Percentiles rank a stretch among this genome's conserved stretches.
Conservation (phyloP, 768 basidiomycete species). For the Epithele typhae region DNA sequence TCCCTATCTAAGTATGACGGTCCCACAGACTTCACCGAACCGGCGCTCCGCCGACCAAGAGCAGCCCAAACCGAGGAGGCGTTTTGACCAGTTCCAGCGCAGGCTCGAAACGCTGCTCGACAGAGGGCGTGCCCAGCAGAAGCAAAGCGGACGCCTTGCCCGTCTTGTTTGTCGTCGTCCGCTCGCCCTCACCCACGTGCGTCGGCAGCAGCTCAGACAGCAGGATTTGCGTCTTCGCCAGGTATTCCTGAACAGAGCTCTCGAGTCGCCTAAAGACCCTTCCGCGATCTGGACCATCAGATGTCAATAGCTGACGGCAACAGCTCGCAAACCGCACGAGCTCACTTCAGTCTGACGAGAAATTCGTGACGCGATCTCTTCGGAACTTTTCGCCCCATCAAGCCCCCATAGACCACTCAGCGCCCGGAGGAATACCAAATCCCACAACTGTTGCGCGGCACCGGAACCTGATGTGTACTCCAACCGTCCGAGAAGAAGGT, state of each 20-base stretch:
- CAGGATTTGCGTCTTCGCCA: constrained; percentile 57
- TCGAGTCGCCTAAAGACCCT: no score
- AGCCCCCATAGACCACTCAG: constrained; percentile 12
- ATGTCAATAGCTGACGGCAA: no score
- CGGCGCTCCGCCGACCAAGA: constrained; percentile 53
- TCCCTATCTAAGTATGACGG: background rate
- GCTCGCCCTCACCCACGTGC: constrained; percentile 8
- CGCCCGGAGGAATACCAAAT: constrained; percentile 16
- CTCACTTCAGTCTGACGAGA: no score
- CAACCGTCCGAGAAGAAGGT: background rate
- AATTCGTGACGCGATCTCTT: no score
- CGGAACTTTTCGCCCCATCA: background rate
- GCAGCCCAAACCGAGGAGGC: constrained; percentile 68
- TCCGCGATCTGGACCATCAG: no score
- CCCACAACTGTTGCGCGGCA: constrained; percentile 8
- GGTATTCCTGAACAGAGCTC: constrained; percentile 32
- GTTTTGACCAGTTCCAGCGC: constrained; percentile 66
- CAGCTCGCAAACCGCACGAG: no score
- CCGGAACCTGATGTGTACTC: background rate
- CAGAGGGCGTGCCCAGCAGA: constrained; percentile 46
- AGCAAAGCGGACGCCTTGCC: constrained; percentile 38
- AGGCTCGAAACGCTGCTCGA: constrained; percentile 52
- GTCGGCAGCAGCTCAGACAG: constrained; percentile 54
- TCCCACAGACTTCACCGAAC: constrained; percentile 17
- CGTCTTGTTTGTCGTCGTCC: constrained; percentile 8